phyloP scores from a whole-genome alignment of 345 rosid genomes.

The Populus nigra region DNA sequence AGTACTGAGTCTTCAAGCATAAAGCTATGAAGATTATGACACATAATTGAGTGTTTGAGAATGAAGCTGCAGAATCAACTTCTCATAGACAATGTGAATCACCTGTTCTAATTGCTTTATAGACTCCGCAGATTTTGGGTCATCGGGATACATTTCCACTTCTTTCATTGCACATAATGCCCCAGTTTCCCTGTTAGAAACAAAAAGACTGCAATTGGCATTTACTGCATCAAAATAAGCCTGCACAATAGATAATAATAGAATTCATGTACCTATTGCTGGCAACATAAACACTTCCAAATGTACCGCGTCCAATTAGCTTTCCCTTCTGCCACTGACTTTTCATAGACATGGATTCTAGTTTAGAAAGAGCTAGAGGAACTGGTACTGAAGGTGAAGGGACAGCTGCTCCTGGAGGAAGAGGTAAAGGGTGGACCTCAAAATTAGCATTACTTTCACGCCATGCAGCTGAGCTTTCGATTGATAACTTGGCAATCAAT shows the following conservation, averaged over 20 bases:
- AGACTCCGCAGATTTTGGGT: constrained; percentile 80
- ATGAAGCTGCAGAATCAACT: neutral
- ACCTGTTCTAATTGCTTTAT: constrained; percentile 93
- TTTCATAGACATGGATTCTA: constrained; percentile 50
- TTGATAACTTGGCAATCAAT: constrained; percentile 41
- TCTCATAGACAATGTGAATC: neutral
- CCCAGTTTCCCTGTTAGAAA: constrained; percentile 71
- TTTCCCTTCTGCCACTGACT: constrained; percentile 87
- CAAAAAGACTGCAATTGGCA: constrained; percentile 18
- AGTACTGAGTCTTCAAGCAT: neutral
- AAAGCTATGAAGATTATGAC: neutral
- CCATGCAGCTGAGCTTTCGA: constrained; percentile 36
- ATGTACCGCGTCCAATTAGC: constrained; percentile 98
- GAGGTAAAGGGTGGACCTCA: constrained; percentile 82
- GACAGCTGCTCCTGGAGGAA: constrained; percentile 72
- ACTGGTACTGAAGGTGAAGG: constrained; percentile 39
- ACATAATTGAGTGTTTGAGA: neutral
- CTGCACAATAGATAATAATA: constrained; percentile 8
- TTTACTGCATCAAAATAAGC: constrained; percentile 9
- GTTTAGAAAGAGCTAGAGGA: constrained; percentile 41
- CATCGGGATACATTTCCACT: constrained; percentile 87
- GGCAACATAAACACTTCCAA: constrained; percentile 94
- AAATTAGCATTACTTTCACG: constrained; percentile 39
- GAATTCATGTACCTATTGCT: constrained; percentile 57
- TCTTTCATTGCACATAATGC: constrained; percentile 98